phyloP scores from a whole-genome alignment of 352 stramenopile genomes.

The Peronospora belbahrii region DNA sequence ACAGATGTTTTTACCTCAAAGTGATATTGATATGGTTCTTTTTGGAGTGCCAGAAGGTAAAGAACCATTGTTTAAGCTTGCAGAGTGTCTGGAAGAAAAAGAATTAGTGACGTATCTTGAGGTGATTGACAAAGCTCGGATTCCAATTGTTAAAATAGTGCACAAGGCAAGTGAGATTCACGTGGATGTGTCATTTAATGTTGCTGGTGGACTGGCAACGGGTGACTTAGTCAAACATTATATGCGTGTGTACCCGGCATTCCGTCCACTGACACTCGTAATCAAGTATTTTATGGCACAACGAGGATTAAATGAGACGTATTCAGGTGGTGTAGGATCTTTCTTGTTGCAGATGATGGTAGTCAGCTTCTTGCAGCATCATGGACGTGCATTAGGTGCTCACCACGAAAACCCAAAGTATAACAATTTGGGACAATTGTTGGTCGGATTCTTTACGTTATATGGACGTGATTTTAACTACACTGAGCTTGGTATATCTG shows the following conservation, averaged over 20 bases:
- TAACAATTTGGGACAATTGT: conserved; percentile 88
- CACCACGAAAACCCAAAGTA: conserved; percentile 56
- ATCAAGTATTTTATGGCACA: conserved; percentile 95
- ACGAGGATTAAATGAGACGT: conserved; percentile 92
- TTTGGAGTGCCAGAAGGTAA: conserved; percentile 59
- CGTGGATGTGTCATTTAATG: conserved; percentile 92
- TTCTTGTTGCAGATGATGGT: conserved; percentile 95
- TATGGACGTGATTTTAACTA: conserved; percentile 94
- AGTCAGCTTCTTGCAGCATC: conserved; percentile 91
- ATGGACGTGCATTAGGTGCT: conserved; percentile 45
- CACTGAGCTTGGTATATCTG: conserved; percentile 85
- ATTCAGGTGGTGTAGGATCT: conserved; percentile 88
- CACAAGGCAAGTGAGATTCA: conserved; percentile 83
- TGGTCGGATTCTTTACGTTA: conserved; percentile 94
- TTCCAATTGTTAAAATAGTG: conserved; percentile 95
- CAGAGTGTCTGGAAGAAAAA: conserved; percentile 43
- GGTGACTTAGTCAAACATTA: conserved; percentile 87
- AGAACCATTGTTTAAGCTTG: conserved; percentile 44
- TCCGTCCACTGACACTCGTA: conserved; percentile 90
- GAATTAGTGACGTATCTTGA: conserved; percentile 89
- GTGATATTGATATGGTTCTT: conserved; percentile 92
- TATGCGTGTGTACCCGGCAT: conserved; percentile 85
- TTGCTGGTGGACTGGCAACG: conserved; percentile 70
- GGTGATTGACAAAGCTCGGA: conserved; percentile 91
- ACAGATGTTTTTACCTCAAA: conserved; percentile 88